Percentiles rank a stretch among this genome's conserved stretches.
phyloP scores from a whole-genome alignment of 768 basidiomycete species.

The Pholiota conissans region DNA sequence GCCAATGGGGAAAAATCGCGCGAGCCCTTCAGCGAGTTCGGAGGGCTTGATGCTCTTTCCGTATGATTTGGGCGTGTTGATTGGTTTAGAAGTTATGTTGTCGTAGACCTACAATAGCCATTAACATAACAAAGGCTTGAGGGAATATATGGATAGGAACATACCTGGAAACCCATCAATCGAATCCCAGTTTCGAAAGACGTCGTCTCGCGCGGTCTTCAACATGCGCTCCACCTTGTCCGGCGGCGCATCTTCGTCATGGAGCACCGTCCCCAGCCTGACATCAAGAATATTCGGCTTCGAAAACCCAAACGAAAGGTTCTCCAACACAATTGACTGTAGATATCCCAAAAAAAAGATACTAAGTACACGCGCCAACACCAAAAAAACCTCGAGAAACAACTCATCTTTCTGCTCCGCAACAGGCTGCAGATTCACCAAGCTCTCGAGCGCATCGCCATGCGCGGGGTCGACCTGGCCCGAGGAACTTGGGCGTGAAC shows the following conservation, averaged over 20 bases:
- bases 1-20: conserved; percentile 72
- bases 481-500: conserved; percentile 77
- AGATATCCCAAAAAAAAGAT: conserved; percentile 14
- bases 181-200: conserved; percentile 70
- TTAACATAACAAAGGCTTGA: background rate
- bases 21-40: conserved; percentile 76
- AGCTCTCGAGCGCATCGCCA: conserved; percentile 21
- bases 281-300: conserved; percentile 89
- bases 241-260: conserved; percentile 61
- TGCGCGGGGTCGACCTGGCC: conserved; percentile 53
- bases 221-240: conserved; percentile 84
- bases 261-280: conserved; percentile 91
- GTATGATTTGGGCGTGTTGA: conserved; percentile 70
- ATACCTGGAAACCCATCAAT: conserved; percentile 89
- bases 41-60: conserved; percentile 71
- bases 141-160: background rate
- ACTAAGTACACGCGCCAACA: conserved; percentile 10
- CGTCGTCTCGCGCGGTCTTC: conserved; percentile 70
- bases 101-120: conserved; percentile 63
- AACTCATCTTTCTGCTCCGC: conserved; percentile 43
- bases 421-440: conserved; percentile 23
- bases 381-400: conserved; percentile 1
- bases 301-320: conserved; percentile 68
- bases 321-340: conserved; percentile 86
- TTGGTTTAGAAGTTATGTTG: conserved; percentile 49